Evolutionary conservation across 2,329 filamentous ascomycete genomes (phyloP), one percentile per base, ranked within the genome.

Genomic region (Diplocarpon rosae): DNA sequence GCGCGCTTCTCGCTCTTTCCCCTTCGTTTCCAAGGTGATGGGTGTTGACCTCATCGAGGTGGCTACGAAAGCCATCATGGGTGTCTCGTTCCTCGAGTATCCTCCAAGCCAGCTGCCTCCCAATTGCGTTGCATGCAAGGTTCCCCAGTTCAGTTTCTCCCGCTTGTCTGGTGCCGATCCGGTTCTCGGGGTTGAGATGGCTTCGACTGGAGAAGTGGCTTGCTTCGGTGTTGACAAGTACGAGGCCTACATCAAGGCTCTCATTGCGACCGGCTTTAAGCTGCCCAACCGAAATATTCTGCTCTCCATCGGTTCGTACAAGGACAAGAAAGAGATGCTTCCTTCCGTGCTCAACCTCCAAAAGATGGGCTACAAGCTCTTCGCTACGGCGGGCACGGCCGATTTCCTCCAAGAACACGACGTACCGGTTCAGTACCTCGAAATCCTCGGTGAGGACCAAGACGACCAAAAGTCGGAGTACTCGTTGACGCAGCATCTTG

Each of bases 21-120:
- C 92, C 50, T 98, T 98, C 62, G 89, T 96, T 13, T 95, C 89
- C 53, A 98, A 98, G 72, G 87, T 94, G 55, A 96, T 95, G 86
- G 89, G 89, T 41, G 85, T 95, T 42, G 90, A 98, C 62, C 73
- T 98, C 51, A 95, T 98, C 54, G 90, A 95, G 70, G 88, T 98
- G 86, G 92, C 92, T 24, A 96, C 92, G 56, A 95, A 93, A 71
- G 90, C 90, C 13, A 96, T 96, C 67, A 86, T 92, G 69, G 83
- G 82, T 37, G 71, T 87, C 58, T 85, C 87, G 2, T 80, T 96
- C 52, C 68, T 76, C 44, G 84, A 83, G 56, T 96, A 96, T 59
- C 90, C 92, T 37, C 73, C 80, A 7, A 76, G 82, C 48, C 80
- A 76, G 46, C 76, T 95, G 39, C 76, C 83, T 3, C 73, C 83